phyloP scores from a whole-genome alignment of 108 stramenopile genomes.

The Skeletonema tropicum region DNA sequence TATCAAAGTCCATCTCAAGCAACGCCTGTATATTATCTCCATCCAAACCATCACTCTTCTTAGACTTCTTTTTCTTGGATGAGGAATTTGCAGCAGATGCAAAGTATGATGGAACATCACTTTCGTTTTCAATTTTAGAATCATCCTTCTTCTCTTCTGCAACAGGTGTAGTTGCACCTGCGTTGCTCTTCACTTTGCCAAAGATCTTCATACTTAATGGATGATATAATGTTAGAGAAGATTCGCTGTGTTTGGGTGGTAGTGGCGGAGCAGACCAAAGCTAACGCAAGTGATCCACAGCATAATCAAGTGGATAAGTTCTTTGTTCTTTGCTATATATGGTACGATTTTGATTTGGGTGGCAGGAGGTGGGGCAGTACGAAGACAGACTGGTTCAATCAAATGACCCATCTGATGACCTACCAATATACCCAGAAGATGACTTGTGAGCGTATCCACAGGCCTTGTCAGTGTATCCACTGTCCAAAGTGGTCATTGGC shows the following conservation, averaged over 20 bases:
- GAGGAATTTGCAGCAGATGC: slow-evolving; percentile 1
- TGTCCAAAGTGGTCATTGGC: too few relatives aligned
- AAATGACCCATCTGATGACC: too few relatives aligned
- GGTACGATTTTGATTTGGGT: too few relatives aligned
- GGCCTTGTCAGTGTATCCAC: too few relatives aligned
- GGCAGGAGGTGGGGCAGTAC: too few relatives aligned
- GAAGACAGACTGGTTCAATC: too few relatives aligned
- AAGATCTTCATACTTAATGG: slow-evolving; percentile 67
- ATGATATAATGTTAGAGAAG: background rate
- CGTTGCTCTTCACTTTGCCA: slow-evolving; percentile 61
- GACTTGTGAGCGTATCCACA: too few relatives aligned
- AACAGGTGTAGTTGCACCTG: background rate
- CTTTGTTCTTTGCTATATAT: too few relatives aligned
- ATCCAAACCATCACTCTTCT: slow-evolving; percentile 23
- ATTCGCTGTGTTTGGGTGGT: background rate
- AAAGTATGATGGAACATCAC: slow-evolving; percentile 36
- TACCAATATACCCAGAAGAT: too few relatives aligned
- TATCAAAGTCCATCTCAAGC: slow-evolving; percentile 59
- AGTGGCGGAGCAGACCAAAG: too few relatives aligned
- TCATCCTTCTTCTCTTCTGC: background rate
- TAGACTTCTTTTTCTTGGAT: slow-evolving; percentile 28
- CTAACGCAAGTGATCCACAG: too few relatives aligned
- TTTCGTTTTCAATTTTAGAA: background rate
- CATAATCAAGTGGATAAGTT: too few relatives aligned
- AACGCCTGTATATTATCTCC: slow-evolving; percentile 64